Base-by-base conservation (phyloP, 2,329 filamentous ascomycete species). In the Trichoderma sp. region DNA sequence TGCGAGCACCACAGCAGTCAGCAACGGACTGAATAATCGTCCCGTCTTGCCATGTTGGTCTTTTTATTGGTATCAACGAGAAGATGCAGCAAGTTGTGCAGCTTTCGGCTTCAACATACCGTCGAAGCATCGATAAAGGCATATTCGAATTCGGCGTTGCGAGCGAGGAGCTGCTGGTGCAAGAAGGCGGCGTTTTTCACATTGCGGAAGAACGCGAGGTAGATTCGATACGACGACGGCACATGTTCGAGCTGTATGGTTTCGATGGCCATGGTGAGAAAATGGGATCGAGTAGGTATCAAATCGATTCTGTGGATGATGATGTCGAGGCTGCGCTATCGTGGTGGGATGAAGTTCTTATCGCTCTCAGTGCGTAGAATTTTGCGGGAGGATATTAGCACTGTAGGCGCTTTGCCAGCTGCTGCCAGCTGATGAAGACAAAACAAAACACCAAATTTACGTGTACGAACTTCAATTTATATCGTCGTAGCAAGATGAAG, bases 131-230 rank as follows among this genome's bases (percentile, higher is more conserved):
- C 94, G 56, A 99, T 86, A 72, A 99, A 91, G 37, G 94, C 93
- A 83, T 98, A 98, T 79, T 98, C 93, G 74, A 94, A 98, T 9
- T 90, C 89, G 12, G 87, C 76, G 76, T 98, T 97, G 63, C 92
- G 91, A 6, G 88, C 86, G n/a, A 98, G 84, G 5, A 99, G 87
- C 80, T 97, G 94, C 72, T 90, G 84, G 63, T 93, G 90, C 52
- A 99, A 83, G 75, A 90, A 93, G 1, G 86, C 80, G 12, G 93
- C 86, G 77, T 99, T 99, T 70, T 86, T 78, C 67, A 98, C 87
- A 76, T 92, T 82, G 25, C 83, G 86, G 81, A 95, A 97, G 35
- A 97, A 81, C 52, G 88, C 89, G 59, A 92, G 80, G 78, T 95
- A 89, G 34, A 97, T 82, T 7, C 86, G 84, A 76, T 93, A 84